Percentiles rank a stretch among this genome's conserved stretches.
phyloP scores from a whole-genome alignment of 2,329 filamentous ascomycete species.

The Neonectria magnoliae region DNA sequence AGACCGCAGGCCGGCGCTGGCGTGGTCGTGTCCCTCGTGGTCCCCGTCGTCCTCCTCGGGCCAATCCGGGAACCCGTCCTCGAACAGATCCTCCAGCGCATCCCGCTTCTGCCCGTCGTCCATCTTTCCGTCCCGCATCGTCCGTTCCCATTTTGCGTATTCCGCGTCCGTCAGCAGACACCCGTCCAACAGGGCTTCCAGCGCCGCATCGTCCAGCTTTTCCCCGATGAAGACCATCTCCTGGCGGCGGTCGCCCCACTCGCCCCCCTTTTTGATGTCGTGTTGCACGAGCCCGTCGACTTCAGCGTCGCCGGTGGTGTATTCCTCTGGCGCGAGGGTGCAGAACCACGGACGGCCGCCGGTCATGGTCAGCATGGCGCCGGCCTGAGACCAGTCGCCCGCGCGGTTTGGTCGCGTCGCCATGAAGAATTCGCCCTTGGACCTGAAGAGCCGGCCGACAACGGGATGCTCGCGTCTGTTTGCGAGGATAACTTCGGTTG shows the following conservation, averaged over 20 bases:
- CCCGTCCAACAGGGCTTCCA: constrained; percentile 65
- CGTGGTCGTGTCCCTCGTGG: constrained; percentile 42
- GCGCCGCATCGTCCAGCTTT: constrained; percentile 61
- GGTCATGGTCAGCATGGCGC: constrained; percentile 69
- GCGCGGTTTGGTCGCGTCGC: constrained; percentile 65
- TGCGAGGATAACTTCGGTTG: constrained; percentile 58
- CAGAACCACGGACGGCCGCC: constrained; percentile 69
- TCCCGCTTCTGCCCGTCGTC: constrained; percentile 54
- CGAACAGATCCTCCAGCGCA: constrained; percentile 61
- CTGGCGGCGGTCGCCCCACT: constrained; percentile 76
- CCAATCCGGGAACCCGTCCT: constrained; percentile 70
- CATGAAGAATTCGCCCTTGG: constrained; percentile 70
- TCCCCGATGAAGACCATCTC: constrained; percentile 81
- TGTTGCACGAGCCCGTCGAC: constrained; percentile 60
- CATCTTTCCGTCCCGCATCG: constrained; percentile 57
- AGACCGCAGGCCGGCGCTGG: constrained; percentile 23
- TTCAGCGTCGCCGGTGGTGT: constrained; percentile 57
- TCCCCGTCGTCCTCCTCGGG: constrained; percentile 53
- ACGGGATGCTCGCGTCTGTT: constrained; percentile 65
- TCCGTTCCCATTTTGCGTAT: constrained; percentile 61
- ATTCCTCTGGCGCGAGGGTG: constrained; percentile 63
- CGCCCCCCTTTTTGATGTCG: constrained; percentile 62
- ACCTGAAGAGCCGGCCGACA: constrained; percentile 67
- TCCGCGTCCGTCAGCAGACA: constrained; percentile 72
- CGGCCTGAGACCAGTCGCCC: constrained; percentile 72